These are phyloP conservation scores for Morella rubra DNA, from an alignment of 306 rosid species.

Conservation along the genomic window DNA sequence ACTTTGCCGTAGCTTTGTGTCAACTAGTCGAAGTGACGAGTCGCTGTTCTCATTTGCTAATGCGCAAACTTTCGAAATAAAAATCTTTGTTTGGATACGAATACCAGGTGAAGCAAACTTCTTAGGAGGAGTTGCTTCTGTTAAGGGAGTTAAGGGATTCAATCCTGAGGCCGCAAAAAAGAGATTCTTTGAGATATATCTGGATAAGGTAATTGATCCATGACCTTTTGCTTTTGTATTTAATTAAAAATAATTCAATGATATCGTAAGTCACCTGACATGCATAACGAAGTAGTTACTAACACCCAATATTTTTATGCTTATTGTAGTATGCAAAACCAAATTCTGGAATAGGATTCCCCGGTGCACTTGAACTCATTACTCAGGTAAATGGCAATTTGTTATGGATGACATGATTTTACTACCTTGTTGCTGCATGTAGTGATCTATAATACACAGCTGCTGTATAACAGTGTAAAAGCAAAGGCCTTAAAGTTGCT, in stretches of 20 bases:
- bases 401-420: slow-evolving; percentile 18
- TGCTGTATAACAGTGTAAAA: slow-evolving; percentile 62
- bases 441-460: slow-evolving; percentile 26
- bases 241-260: not conserved
- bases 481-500: slow-evolving; percentile 93
- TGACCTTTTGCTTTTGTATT: not conserved
- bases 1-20: not conserved
- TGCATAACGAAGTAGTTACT: not conserved
- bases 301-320: slow-evolving; percentile 17
- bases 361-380: slow-evolving; percentile 90
- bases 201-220: slow-evolving; percentile 61
- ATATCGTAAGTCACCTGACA: not conserved
- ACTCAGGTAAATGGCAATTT: slow-evolving; percentile 59
- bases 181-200: slow-evolving; percentile 89
- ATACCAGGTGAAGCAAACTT: slow-evolving; percentile 85
- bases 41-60: not conserved
- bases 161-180: slow-evolving; percentile 71
- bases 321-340: slow-evolving; percentile 89
- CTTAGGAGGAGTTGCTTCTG: slow-evolving; percentile 94
- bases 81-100: slow-evolving; percentile 24
- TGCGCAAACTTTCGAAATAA: not conserved
- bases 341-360: slow-evolving; percentile 91
- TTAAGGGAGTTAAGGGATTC: slow-evolving; percentile 76
- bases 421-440: slow-evolving; percentile 26
- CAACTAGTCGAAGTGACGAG: not conserved